A percentile compares a stretch with the other conserved stretches of the same genome.
phyloP scores from a whole-genome alignment of 192 early-diverging fungal species.

The Kickxella alabastrina region DNA sequence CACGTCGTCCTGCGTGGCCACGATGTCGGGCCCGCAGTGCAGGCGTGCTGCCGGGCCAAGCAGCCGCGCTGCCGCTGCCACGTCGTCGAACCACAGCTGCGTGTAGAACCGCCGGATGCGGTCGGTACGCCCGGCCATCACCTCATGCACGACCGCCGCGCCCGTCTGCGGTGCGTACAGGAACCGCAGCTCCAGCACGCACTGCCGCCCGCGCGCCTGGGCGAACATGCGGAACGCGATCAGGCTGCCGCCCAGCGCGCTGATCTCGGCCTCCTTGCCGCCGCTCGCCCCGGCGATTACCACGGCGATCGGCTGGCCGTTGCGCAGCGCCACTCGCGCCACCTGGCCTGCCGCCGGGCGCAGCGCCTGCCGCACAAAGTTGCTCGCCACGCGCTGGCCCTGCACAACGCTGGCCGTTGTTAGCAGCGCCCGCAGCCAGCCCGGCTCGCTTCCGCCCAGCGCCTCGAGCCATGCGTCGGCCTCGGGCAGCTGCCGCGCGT shows the following conservation, averaged over 20 bases:
- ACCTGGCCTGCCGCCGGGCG: slow-evolving; percentile 57
- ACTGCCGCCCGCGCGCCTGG: slow-evolving; percentile 23
- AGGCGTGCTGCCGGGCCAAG: not conserved
- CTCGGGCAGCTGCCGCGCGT: slow-evolving; percentile 6
- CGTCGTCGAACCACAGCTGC: slow-evolving; percentile 69
- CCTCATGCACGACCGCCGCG: not conserved
- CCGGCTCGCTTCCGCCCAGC: slow-evolving; percentile 63
- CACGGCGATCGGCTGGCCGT: not conserved
- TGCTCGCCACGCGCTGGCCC: slow-evolving; percentile 56
- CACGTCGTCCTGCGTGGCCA: not conserved
- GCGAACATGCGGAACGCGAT: slow-evolving; percentile 53
- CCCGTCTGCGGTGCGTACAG: not conserved
- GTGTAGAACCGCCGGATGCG: slow-evolving; percentile 86
- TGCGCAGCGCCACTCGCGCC: slow-evolving; percentile 5
- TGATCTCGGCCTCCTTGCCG: slow-evolving; percentile 27
- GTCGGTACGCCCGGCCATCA: slow-evolving; percentile 60
- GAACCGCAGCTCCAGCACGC: not conserved
- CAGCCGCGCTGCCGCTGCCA: too few species aligned
- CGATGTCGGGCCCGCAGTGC: not conserved
- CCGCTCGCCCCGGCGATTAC: not conserved
- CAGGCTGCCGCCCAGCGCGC: slow-evolving; percentile 23
- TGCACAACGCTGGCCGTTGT: slow-evolving; percentile 69
- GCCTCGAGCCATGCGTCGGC: slow-evolving; percentile 59
- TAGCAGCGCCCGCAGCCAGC: slow-evolving; percentile 82
- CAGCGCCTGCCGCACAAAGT: slow-evolving; percentile 57